Percentiles rank a stretch among this genome's conserved stretches.
These are phyloP conservation scores for Pseudogymnoascus sp. DNA, from an alignment of 2,329 filamentous ascomycete species.

Conservation along the genomic window DNA sequence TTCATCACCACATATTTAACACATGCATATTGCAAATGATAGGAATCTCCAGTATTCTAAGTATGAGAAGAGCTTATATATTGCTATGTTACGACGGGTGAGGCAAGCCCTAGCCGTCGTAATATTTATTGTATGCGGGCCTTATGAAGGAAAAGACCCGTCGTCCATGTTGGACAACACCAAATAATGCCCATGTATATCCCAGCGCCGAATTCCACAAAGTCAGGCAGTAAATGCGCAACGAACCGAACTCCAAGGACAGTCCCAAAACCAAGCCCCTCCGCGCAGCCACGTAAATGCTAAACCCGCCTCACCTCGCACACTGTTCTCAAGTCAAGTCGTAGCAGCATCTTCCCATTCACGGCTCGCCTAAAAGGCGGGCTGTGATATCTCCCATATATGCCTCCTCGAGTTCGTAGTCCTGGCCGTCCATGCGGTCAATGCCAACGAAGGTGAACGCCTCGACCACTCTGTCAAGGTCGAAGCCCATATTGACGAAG, in stretches of 20 bases:
- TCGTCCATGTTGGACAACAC: background rate
- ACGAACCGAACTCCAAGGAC: background rate
- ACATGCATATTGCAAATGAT: background rate
- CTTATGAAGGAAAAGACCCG: background rate
- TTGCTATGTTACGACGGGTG: background rate
- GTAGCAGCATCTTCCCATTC: background rate
- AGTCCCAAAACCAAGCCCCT: background rate
- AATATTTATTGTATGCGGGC: background rate
- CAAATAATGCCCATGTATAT: background rate
- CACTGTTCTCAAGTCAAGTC: background rate
- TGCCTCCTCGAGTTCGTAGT: conserved; percentile 82
- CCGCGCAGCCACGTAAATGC: conserved; percentile 7
- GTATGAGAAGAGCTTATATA: background rate
- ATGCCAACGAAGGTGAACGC: conserved; percentile 79
- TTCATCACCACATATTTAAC: background rate
- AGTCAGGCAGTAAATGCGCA: conserved; percentile 4
- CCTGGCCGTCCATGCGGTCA: conserved; percentile 66
- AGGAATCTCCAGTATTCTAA: background rate
- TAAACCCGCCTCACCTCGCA: background rate
- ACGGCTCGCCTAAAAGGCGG: conserved; percentile 68
- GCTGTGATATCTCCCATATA: conserved; percentile 89
- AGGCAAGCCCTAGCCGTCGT: background rate
- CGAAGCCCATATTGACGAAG: conserved; percentile 88
- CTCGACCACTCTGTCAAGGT: conserved; percentile 75
- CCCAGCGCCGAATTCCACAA: background rate